Percentiles rank a stretch among this genome's conserved stretches.
These are phyloP conservation scores for Chrysopogon serrulatus DNA, from an alignment of 176 grass and related monocot genomes.

Conservation along the genomic window DNA sequence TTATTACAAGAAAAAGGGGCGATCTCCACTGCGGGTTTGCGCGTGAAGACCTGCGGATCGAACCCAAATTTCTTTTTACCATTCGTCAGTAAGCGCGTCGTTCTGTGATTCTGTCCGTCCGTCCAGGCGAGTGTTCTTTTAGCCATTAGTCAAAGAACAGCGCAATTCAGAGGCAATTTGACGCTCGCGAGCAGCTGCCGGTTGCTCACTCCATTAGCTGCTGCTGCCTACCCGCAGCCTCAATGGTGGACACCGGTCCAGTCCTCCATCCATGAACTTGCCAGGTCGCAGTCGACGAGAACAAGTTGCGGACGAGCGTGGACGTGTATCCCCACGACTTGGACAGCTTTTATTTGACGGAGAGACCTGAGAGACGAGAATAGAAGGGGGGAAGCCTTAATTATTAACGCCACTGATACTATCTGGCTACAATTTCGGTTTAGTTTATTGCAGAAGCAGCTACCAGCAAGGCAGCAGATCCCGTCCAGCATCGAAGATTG, in stretches of 20 bases:
- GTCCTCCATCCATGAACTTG: neutral
- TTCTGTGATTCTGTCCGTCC: no score
- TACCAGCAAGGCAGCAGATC: neutral
- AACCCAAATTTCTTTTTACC: neutral
- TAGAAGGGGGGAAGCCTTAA: neutral
- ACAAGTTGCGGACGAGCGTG: neutral
- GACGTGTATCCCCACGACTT: neutral
- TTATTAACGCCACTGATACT: neutral
- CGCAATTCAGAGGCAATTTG: neutral
- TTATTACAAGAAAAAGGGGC: neutral
- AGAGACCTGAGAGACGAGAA: neutral
- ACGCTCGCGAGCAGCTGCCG: neutral
- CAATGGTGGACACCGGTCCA: no score
- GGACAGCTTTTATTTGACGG: neutral
- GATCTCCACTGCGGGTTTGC: neutral
- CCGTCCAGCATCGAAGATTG: neutral
- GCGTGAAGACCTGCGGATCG: neutral
- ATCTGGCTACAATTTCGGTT: neutral
- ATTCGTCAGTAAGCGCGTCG: neutral
- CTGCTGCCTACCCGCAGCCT: no score
- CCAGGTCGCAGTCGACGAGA: neutral
- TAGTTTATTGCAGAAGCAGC: neutral
- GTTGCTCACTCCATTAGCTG: neutral
- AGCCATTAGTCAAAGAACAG: neutral
- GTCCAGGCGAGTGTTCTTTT: neutral